These are phyloP conservation scores for Glaciozyma martinii DNA, from an alignment of 768 basidiomycete species.

Conservation along the genomic window DNA sequence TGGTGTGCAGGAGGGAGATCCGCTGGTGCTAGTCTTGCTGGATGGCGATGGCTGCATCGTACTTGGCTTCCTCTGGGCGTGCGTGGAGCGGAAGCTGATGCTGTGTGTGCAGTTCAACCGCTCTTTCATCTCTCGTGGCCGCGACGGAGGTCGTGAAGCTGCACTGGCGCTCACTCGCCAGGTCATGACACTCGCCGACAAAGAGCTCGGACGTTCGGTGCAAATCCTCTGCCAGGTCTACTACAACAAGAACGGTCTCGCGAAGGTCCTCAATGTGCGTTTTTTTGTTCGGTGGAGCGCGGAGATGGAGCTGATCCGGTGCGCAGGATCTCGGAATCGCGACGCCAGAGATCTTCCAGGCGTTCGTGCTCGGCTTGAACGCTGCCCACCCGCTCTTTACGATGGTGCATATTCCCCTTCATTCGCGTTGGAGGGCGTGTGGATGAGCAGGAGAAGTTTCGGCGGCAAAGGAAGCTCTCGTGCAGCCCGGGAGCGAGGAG, in stretches of 20 bases:
- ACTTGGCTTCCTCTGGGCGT: background rate
- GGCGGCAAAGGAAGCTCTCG: no score
- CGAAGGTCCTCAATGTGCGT: conserved; percentile 5
- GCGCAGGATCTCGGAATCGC: conserved; percentile 14
- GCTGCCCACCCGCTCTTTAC: conserved; percentile 19
- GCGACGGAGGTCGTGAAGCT: conserved; percentile 22
- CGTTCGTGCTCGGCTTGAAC: conserved; percentile 21
- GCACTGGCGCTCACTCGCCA: conserved; percentile 9
- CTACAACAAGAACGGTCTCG: conserved; percentile 9
- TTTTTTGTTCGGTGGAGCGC: background rate
- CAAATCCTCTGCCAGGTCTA: conserved; percentile 12
- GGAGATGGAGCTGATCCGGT: background rate
- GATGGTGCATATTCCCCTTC: no score
- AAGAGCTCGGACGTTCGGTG: background rate
- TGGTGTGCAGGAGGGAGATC: background rate
- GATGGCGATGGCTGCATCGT: conserved; percentile 29
- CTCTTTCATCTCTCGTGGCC: conserved; percentile 10
- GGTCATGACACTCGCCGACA: background rate
- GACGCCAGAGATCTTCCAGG: conserved; percentile 6
- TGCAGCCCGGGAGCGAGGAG: no score
- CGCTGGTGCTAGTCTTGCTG: conserved; percentile 15
- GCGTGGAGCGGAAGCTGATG: no score
- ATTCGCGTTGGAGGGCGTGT: no score
- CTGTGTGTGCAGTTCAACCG: conserved; percentile 4
- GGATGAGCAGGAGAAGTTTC: no score